phyloP scores from a whole-genome alignment of 208 protist species.

The Trypanosoma scelopori region DNA sequence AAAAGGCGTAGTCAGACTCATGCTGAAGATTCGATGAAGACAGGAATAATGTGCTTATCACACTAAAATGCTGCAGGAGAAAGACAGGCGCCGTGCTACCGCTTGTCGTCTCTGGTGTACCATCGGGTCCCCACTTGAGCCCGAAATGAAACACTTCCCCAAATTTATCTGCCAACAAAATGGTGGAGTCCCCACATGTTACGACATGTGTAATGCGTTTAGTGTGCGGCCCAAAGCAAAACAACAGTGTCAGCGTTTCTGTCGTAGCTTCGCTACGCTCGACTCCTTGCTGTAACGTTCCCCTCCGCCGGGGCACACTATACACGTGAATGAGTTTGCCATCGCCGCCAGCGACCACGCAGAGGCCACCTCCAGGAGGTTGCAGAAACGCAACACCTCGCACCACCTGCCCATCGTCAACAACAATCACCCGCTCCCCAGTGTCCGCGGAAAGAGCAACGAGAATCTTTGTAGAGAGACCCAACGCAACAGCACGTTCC shows the following conservation, averaged over 20 bases:
- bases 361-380: slow-evolving; percentile 52
- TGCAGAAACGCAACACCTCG: slow-evolving; percentile 63
- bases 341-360: slow-evolving; percentile 75
- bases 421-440: slow-evolving; percentile 28
- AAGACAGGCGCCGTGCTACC: slow-evolving; percentile 28
- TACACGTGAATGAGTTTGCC: slow-evolving; percentile 81
- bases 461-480: slow-evolving; percentile 56
- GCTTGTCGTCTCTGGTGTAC: slow-evolving; percentile 35
- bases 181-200: slow-evolving; percentile 47
- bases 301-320: slow-evolving; percentile 42
- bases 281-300: slow-evolving; percentile 2
- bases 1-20: slow-evolving; percentile 1
- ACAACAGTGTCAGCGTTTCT: slow-evolving; percentile 36
- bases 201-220: slow-evolving; percentile 82
- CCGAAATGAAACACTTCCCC: slow-evolving; percentile 80
- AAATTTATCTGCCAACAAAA: slow-evolving; percentile 91
- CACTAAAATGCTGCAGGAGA: slow-evolving; percentile 88
- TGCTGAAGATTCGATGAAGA: slow-evolving; percentile 51
- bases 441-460: slow-evolving; percentile 38
- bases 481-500: slow-evolving; percentile 50
- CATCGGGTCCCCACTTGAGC: slow-evolving; percentile 51
- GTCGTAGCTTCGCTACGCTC: neutral
- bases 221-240: slow-evolving; percentile 69
- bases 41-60: slow-evolving; percentile 63
- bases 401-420: slow-evolving; percentile 77